phyloP scores from a whole-genome alignment of 176 grass and related monocot genomes.

The Oryza punctata region DNA sequence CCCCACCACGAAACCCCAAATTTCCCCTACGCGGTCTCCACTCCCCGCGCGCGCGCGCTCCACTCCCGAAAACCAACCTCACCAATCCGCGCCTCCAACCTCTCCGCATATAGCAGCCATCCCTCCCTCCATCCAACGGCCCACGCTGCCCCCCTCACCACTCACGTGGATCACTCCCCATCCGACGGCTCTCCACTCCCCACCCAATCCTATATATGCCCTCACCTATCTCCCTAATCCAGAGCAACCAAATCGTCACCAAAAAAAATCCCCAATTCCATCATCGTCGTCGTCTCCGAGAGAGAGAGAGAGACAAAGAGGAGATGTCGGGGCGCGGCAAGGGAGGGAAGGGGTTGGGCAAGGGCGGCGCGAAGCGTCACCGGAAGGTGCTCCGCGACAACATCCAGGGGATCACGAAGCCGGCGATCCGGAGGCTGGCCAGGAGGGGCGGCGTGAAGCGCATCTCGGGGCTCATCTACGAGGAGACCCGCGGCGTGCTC shows the following conservation, averaged over 20 bases:
- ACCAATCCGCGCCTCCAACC: background rate
- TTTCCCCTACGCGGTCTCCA: background rate
- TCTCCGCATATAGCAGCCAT: background rate
- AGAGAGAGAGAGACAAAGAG: too few relatives aligned
- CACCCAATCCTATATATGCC: background rate
- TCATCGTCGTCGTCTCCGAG: background rate
- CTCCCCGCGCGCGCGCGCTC: too few relatives aligned
- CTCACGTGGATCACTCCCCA: background rate
- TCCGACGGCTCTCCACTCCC: conserved; percentile 3
- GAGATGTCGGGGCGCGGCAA: conserved; percentile 7
- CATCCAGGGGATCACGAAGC: conserved; percentile 96
- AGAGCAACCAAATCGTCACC: too few relatives aligned
- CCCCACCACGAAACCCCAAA: background rate
- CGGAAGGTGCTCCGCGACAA: conserved; percentile 80
- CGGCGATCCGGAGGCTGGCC: conserved; percentile 76
- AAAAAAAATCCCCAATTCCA: background rate
- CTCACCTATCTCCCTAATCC: background rate
- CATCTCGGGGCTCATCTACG: conserved; percentile 83
- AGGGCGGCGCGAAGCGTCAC: conserved; percentile 86
- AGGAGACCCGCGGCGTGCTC: conserved; percentile 82
- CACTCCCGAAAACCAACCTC: background rate
- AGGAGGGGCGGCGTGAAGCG: conserved; percentile 86
- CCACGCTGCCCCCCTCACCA: fast-evolving
- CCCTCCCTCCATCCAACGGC: conserved; percentile 2
- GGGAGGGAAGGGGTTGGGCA: conserved; percentile 82